phyloP scores from a whole-genome alignment of 257 asterid species.

The Jacaranda copaia region DNA sequence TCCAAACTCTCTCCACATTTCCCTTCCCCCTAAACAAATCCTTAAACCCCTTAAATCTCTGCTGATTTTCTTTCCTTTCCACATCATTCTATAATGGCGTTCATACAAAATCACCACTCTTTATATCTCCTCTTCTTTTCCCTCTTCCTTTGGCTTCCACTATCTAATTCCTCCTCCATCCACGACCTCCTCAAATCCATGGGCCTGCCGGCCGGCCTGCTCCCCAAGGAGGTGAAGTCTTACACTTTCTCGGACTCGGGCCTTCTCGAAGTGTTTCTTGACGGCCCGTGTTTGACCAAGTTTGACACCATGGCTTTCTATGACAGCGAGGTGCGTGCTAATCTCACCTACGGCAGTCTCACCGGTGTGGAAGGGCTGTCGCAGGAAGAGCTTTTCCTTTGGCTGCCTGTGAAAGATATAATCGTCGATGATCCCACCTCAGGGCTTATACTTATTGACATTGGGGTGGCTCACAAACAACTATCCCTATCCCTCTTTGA shows the following conservation, averaged over 20 bases:
- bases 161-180: conserved; percentile 52
- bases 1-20: conserved; percentile 48
- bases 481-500: conserved; percentile 87
- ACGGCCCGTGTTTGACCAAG: conserved; percentile 83
- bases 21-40: conserved; percentile 43
- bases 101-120: conserved; percentile 33
- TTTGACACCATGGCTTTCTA: conserved; percentile 91
- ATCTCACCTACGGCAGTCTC: conserved; percentile 80
- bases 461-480: conserved; percentile 88
- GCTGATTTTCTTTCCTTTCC: conserved; percentile 3
- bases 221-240: conserved; percentile 76
- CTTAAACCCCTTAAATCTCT: conserved; percentile 39
- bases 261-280: conserved; percentile 73
- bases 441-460: conserved; percentile 82
- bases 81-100: conserved; percentile 42
- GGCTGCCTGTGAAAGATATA: conserved; percentile 92
- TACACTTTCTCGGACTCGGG: conserved; percentile 69
- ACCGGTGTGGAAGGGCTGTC: conserved; percentile 82
- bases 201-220: conserved; percentile 88
- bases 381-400: conserved; percentile 90
- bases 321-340: conserved; percentile 76
- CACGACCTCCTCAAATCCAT: conserved; percentile 78
- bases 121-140: conserved; percentile 6
- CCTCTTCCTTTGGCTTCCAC: conserved; percentile 25
- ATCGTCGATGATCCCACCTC: conserved; percentile 77